Percentiles rank a stretch among this genome's conserved stretches.
Conservation (phyloP, 345 rosid genomes). For the Eucalyptus sp. region DNA sequence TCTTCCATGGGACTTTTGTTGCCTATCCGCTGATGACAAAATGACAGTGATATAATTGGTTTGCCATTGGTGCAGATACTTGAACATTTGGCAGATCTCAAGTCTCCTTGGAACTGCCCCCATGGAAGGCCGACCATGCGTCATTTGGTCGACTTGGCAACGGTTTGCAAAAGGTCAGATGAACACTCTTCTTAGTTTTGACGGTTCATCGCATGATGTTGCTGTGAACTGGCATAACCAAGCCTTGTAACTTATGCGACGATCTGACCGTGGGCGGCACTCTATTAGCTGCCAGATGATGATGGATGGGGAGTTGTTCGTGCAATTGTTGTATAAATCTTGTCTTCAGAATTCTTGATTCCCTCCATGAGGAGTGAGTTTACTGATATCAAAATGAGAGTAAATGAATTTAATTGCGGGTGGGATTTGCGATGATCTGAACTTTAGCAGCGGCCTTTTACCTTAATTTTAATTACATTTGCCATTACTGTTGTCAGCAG, state of each 20-base stretch:
- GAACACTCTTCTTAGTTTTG: not conserved
- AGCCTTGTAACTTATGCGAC: not conserved
- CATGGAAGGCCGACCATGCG: conserved; percentile 99
- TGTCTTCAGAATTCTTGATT: not conserved
- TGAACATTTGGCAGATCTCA: conserved; percentile 63
- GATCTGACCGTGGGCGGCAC: not conserved
- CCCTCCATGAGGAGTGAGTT: not conserved
- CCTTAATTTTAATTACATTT: not conserved
- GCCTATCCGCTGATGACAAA: not conserved
- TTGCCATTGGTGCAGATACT: conserved; percentile 42
- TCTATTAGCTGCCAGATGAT: not conserved
- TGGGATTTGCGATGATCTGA: not conserved
- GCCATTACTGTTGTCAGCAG: not conserved
- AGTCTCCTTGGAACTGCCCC: conserved; percentile 99
- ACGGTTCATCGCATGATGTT: not conserved
- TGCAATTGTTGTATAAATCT: not conserved
- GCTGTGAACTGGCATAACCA: not conserved
- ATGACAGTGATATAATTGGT: not conserved
- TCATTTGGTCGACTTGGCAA: conserved; percentile 74
- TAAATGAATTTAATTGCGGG: not conserved
- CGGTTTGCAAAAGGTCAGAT: conserved; percentile 13
- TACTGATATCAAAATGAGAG: not conserved
- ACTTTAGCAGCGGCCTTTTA: not conserved
- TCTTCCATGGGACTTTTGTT: not conserved
- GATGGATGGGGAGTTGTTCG: not conserved